These are phyloP conservation scores for Tolypocladium ovalisporum DNA, from an alignment of 2,329 filamentous ascomycete genomes.

Conservation along the genomic window DNA sequence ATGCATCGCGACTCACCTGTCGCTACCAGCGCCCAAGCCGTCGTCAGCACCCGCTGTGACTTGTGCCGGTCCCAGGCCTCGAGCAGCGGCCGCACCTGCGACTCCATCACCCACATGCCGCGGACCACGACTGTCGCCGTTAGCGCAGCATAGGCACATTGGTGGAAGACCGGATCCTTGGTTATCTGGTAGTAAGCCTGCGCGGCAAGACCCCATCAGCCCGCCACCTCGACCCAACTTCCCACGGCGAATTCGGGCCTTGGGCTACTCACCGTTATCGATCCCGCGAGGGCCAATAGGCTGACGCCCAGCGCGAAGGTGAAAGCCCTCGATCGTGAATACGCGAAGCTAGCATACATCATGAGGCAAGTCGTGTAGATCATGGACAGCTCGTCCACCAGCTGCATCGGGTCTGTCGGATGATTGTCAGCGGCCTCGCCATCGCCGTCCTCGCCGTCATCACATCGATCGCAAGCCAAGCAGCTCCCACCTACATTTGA, in stretches of 20 bases:
- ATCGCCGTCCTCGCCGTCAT: background rate
- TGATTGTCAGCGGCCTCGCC: background rate
- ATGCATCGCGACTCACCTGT: constrained; percentile 22
- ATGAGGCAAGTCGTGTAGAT: constrained; percentile 49
- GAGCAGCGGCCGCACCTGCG: constrained; percentile 32
- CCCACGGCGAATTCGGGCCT: background rate
- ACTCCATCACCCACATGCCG: constrained; percentile 65
- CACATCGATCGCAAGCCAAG: background rate
- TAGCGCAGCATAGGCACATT: constrained; percentile 64
- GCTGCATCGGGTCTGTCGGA: constrained; percentile 43
- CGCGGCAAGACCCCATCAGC: background rate
- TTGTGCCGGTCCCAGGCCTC: constrained; percentile 36
- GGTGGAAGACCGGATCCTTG: constrained; percentile 74
- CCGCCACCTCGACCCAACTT: background rate
- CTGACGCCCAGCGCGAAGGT: constrained; percentile 44
- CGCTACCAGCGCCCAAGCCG: constrained; percentile 68
- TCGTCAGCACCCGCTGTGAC: constrained; percentile 34
- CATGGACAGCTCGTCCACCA: constrained; percentile 50
- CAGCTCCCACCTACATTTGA: constrained; percentile 35
- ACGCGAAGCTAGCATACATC: constrained; percentile 60
- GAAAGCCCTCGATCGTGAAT: constrained; percentile 42
- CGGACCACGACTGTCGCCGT: constrained; percentile 61
- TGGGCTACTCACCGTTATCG: constrained; percentile 57
- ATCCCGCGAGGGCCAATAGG: constrained; percentile 45
- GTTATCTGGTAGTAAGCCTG: constrained; percentile 60